Base-by-base conservation (phyloP, 345 rosid genomes). In the Citrus sp. region DNA sequence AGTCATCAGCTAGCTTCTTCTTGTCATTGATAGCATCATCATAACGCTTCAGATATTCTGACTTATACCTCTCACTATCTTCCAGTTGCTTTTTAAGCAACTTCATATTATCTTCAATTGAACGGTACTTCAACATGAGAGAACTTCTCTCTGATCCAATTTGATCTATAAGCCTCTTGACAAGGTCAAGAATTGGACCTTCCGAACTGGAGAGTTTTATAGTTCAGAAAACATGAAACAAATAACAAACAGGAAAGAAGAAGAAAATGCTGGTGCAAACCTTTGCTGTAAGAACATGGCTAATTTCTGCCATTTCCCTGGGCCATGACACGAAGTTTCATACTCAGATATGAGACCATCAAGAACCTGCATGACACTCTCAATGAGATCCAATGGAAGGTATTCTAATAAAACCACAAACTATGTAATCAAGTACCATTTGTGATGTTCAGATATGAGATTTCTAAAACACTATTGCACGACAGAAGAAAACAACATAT, bases 1-100 rank as follows among this genome's bases (percentile, higher is more conserved):
- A 96, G 59, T 89, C 93, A 88, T 96, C 97, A 68, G 93, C 90
- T 76, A 96, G 90, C 83, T 87, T 92, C 89, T 87, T 96, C 86
- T 96, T 96, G 81, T 96, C 98, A 77, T 84, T 90, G 86, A 90
- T 94, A 76, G 99, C 95, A 84, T 92, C 99, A 79, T 92, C 95
- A 86, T 89, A 96, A 55, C 98, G 97, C 86, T 87, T 91, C 84
- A 91, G 90, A 84, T 92, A 94, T 75, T 94, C 94, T 73, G 93
- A 89, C 83, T 90, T 94, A 73, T 88, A 89, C 74, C 80, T 89
- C 87, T 96, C 97, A 55, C 93, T 94, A 82, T 93, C 99, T 84
- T 89, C 97, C 73, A 96, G 87, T 82, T 92, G 98, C 90, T 88
- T 92, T 77, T 78, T 87, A 77, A 94, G 85, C 78, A 94, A 84